Evolutionary conservation across 192 early-diverging fungal species (phyloP).

Genomic region (Dissophora globulifera): DNA sequence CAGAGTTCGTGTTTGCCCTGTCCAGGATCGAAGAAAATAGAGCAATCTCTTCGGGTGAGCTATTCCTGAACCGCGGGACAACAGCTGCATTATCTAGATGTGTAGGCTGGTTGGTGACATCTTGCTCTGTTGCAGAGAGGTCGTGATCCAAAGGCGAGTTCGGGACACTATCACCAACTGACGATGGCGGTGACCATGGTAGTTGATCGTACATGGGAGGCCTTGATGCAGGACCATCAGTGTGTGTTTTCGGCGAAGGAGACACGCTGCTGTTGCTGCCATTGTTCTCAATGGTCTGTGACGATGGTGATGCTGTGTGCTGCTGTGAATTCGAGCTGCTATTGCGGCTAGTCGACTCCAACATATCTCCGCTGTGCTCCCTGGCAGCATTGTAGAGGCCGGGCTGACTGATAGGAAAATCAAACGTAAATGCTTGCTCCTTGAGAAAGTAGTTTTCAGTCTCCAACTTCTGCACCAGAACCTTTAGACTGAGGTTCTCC

Average conservation of each 20-base stretch:
- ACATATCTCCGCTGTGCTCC: background rate
- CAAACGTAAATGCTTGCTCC: constrained; percentile 62
- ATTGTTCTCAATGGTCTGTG: constrained; percentile 3
- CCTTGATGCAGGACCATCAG: constrained; percentile 27
- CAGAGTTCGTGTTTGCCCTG: no score
- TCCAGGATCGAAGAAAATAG: constrained; percentile 43
- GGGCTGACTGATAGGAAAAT: constrained; percentile 58
- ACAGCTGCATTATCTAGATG: constrained; percentile 37
- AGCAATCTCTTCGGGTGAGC: constrained; percentile 28
- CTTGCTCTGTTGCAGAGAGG: constrained; percentile 34
- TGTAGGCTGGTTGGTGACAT: background rate
- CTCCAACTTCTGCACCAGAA: constrained; percentile 60
- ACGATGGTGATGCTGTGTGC: constrained; percentile 10
- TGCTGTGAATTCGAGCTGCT: constrained; percentile 9
- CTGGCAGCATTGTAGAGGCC: constrained; percentile 49
- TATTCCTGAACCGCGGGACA: constrained; percentile 29
- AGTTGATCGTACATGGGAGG: constrained; percentile 28
- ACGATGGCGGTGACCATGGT: constrained; percentile 50
- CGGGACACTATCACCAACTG: constrained; percentile 46
- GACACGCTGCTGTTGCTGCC: background rate
- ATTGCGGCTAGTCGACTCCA: background rate
- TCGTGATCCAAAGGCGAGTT: constrained; percentile 39
- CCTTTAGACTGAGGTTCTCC: constrained; percentile 62
- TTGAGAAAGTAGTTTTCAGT: constrained; percentile 65
- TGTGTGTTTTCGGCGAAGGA: constrained; percentile 9